These are phyloP conservation scores for Volutella citrinella DNA, from an alignment of 2,329 filamentous ascomycete genomes.

Conservation along the genomic window DNA sequence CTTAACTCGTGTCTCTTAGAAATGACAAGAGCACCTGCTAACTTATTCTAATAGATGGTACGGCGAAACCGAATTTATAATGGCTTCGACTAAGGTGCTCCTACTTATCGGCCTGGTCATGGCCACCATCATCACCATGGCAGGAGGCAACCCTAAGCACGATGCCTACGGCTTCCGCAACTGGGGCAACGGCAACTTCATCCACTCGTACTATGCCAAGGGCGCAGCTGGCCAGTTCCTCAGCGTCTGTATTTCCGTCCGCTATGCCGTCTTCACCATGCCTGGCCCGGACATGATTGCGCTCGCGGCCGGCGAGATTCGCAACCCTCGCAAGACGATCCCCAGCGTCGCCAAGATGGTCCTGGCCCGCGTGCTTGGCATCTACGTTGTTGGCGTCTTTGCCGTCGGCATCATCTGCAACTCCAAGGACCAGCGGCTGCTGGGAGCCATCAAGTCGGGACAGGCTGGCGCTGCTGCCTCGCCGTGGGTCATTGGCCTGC, in stretches of 20 bases:
- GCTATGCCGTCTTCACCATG: constrained; percentile 65
- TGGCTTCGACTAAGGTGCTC: constrained; percentile 50
- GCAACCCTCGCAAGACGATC: constrained; percentile 60
- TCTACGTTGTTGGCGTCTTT: constrained; percentile 65
- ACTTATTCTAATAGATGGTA: constrained; percentile 23
- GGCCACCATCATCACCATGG: constrained; percentile 64
- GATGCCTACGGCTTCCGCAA: constrained; percentile 59
- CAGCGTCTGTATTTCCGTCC: constrained; percentile 50
- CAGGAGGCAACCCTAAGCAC: constrained; percentile 60
- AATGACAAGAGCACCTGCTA: too few relatives aligned
- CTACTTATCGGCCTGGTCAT: constrained; percentile 49
- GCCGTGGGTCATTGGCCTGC: constrained; percentile 58
- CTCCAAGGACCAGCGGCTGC: constrained; percentile 42
- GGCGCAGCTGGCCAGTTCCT: constrained; percentile 59
- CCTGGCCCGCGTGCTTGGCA: constrained; percentile 65
- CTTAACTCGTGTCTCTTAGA: too few relatives aligned
- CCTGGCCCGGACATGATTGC: constrained; percentile 63
- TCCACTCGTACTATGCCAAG: constrained; percentile 26
- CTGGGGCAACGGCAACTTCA: constrained; percentile 34
- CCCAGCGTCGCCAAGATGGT: constrained; percentile 67
- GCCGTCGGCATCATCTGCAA: constrained; percentile 50
- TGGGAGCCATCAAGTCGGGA: constrained; percentile 39
- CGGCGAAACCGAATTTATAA: constrained; percentile 43
- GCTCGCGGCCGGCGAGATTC: constrained; percentile 52
- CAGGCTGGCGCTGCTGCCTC: constrained; percentile 50